phyloP scores from a whole-genome alignment of 805 yeast species.

The Cyberlindnera galapagoensis region DNA sequence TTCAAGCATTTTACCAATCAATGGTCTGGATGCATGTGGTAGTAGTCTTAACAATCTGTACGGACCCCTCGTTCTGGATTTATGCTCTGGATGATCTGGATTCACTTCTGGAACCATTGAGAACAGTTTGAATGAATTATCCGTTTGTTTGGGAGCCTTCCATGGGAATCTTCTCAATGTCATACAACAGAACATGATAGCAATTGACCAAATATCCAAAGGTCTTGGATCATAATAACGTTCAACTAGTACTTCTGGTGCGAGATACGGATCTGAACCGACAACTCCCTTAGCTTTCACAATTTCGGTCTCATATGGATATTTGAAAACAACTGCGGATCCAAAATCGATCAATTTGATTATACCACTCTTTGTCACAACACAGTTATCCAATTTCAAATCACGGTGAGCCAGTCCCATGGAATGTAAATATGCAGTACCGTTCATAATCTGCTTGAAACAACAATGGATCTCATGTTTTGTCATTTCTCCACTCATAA shows the following conservation, averaged over 20 bases:
- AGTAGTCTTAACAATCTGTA: conserved; percentile 62
- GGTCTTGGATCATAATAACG: conserved; percentile 73
- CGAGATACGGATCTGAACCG: conserved; percentile 93
- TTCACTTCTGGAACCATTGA: conserved; percentile 32
- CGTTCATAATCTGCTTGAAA: conserved; percentile 72
- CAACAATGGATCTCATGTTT: conserved; percentile 69
- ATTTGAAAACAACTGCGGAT: conserved; percentile 76
- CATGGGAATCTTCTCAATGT: conserved; percentile 84
- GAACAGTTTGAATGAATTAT: conserved; percentile 69
- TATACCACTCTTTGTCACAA: conserved; percentile 66
- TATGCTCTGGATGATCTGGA: conserved; percentile 25
- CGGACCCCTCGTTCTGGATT: conserved; percentile 55
- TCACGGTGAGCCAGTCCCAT: conserved; percentile 92
- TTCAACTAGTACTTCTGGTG: conserved; percentile 76
- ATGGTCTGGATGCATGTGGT: conserved; percentile 57
- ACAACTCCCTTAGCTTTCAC: conserved; percentile 78
- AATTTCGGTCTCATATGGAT: conserved; percentile 49
- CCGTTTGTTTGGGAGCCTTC: conserved; percentile 81
- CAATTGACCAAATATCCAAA: conserved; percentile 91
- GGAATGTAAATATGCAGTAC: conserved; percentile 68
- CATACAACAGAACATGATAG: conserved; percentile 90
- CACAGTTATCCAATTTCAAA: conserved; percentile 89
- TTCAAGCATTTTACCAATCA: conserved; percentile 61
- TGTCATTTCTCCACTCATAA: conserved; percentile 81
- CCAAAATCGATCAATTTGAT: conserved; percentile 92